A percentile compares a stretch with the other conserved stretches of the same genome.
phyloP scores from a whole-genome alignment of 2,329 filamentous ascomycete species.

The Colletotrichum navitas region DNA sequence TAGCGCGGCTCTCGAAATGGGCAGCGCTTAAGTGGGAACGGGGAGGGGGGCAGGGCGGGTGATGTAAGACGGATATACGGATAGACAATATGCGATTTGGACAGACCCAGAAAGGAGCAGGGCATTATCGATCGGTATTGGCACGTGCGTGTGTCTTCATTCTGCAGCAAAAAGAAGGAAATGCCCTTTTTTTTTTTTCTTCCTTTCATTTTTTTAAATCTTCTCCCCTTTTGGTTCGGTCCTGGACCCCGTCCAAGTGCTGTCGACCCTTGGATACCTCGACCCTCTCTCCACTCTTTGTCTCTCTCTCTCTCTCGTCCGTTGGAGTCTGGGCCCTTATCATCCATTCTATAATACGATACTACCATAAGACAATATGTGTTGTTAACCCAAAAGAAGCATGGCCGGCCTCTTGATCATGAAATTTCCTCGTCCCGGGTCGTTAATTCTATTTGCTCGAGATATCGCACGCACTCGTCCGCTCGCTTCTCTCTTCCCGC shows the following conservation, averaged over 20 bases:
- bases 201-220: background rate
- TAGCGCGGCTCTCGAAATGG: background rate
- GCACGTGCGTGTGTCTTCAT: conserved; percentile 4
- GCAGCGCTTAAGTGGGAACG: background rate
- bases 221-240: background rate
- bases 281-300: background rate
- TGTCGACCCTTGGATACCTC: background rate
- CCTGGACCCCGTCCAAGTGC: background rate
- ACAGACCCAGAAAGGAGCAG: too few relatives aligned
- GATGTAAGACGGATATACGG: too few relatives aligned
- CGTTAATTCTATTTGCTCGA: background rate
- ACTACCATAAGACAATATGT: background rate
- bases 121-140: background rate
- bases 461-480: background rate
- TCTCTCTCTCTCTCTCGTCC: background rate
- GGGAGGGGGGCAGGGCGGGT: background rate
- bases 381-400: background rate
- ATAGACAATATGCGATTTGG: background rate
- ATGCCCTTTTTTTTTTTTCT: background rate
- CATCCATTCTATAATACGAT: background rate
- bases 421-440: conserved; percentile 8
- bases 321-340: background rate
- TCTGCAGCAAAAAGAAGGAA: background rate
- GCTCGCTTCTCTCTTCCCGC: background rate
- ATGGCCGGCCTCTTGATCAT: background rate